These are phyloP conservation scores for Cyclocybe aegerita DNA, from an alignment of 768 basidiomycete genomes.

Conservation along the genomic window DNA sequence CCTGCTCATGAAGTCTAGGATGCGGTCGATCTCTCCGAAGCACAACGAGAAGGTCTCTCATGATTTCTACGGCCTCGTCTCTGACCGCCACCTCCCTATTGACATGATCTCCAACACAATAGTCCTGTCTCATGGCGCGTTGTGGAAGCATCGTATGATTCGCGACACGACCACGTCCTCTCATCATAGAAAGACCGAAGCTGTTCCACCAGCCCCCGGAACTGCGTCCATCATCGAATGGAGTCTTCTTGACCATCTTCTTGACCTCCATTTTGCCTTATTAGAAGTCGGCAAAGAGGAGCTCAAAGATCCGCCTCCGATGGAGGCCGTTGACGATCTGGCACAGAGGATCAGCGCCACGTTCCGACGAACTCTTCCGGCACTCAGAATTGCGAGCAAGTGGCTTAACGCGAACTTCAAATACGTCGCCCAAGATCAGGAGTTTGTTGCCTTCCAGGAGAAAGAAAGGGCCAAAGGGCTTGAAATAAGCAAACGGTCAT, in stretches of 20 bases:
- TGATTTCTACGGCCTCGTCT: conserved; percentile 61
- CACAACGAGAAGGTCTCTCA: conserved; percentile 48
- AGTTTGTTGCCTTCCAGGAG: conserved; percentile 32
- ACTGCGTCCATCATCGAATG: conserved; percentile 52
- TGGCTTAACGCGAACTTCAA: conserved; percentile 82
- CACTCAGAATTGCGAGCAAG: conserved; percentile 83
- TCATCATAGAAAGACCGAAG: conserved; percentile 23
- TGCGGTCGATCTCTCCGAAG: conserved; percentile 45
- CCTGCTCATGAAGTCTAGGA: conserved; percentile 30
- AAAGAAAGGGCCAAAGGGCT: conserved; percentile 27
- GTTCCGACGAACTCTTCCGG: conserved; percentile 83
- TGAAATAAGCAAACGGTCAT: conserved; percentile 26
- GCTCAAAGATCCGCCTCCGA: conserved; percentile 53
- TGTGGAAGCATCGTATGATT: conserved; percentile 83
- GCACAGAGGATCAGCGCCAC: conserved; percentile 84
- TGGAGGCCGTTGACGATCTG: conserved; percentile 59
- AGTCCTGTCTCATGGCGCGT: conserved; percentile 73
- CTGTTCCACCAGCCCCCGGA: conserved; percentile 25
- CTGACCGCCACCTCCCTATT: conserved; percentile 67
- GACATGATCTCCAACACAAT: conserved; percentile 77
- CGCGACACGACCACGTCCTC: conserved; percentile 39
- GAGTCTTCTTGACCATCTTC: conserved; percentile 63
- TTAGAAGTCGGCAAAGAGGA: conserved; percentile 66
- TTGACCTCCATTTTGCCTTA: conserved; percentile 62
- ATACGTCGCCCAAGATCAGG: conserved; percentile 54